Evolutionary conservation across 371 early-diverging fungal genomes (phyloP).

Genomic region (Rhizopus delemar): DNA sequence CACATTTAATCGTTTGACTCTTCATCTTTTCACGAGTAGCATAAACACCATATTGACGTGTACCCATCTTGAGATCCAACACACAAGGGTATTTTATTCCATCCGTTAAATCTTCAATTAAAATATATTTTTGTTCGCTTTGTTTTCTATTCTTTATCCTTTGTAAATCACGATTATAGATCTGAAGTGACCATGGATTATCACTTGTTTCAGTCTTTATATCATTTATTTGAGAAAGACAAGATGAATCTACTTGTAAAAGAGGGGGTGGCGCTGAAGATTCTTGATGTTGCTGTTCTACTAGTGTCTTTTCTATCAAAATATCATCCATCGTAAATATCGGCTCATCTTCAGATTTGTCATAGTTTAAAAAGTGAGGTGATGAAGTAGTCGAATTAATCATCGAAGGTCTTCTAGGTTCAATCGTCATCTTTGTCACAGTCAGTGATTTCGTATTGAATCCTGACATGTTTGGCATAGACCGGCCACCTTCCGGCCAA

Average conservation of each 20-base stretch:
- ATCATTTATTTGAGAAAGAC: conserved; percentile 15
- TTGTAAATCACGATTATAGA: conserved; percentile 41
- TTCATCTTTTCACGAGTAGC: conserved; percentile 79
- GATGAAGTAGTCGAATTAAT: conserved; percentile 5
- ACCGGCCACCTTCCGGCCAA: conserved; percentile 17
- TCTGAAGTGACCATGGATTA: conserved; percentile 47
- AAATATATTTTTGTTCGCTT: conserved; percentile 75
- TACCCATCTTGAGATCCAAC: conserved; percentile 98
- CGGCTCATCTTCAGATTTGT: not conserved
- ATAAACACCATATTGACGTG: conserved; percentile 92
- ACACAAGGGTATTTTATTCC: conserved; percentile 88
- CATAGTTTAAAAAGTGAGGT: not conserved
- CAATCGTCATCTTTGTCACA: conserved; percentile 6
- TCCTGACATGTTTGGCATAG: conserved; percentile 22
- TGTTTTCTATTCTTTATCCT: conserved; percentile 23
- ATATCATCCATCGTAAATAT: conserved; percentile 34
- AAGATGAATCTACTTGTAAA: conserved; percentile 25
- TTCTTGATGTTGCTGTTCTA: not conserved
- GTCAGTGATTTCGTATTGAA: not conserved
- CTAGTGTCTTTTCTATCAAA: conserved; percentile 9
- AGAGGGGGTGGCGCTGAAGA: not conserved
- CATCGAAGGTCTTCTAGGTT: conserved; percentile 15
- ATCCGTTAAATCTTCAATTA: conserved; percentile 81
- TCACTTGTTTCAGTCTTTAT: conserved; percentile 11
- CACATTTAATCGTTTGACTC: conserved; percentile 90